Conservation (phyloP, 805 yeast genomes). For the Candida golubevii region DNA sequence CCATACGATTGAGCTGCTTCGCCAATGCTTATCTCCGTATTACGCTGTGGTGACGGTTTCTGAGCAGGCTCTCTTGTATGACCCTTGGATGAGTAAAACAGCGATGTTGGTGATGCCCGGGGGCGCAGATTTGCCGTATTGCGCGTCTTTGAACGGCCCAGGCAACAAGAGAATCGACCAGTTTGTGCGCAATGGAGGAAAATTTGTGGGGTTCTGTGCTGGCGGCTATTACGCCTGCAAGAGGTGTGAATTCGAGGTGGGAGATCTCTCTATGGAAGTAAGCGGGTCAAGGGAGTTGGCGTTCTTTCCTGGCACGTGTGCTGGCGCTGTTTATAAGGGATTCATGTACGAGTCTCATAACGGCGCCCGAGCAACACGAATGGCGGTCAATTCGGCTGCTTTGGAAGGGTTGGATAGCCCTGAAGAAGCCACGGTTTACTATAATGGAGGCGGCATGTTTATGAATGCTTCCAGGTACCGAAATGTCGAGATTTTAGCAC, state of each 20-base stretch:
- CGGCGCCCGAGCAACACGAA: slow-evolving; percentile 63
- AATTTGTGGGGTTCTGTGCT: slow-evolving; percentile 85
- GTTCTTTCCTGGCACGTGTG: slow-evolving; percentile 76
- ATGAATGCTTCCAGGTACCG: slow-evolving; percentile 61
- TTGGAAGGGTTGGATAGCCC: slow-evolving; percentile 15
- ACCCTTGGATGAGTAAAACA: slow-evolving; percentile 82
- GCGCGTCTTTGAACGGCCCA: slow-evolving; percentile 64
- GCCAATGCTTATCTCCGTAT: slow-evolving; percentile 73
- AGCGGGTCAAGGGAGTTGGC: slow-evolving; percentile 78
- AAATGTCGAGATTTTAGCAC: slow-evolving; percentile 66
- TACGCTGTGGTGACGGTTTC: slow-evolving; percentile 80
- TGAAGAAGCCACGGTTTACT: slow-evolving; percentile 43
- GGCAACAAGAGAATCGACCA: slow-evolving; percentile 59
- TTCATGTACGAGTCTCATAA: slow-evolving; percentile 71
- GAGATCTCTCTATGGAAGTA: slow-evolving; percentile 67
- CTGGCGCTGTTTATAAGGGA: slow-evolving; percentile 81
- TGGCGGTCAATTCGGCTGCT: slow-evolving; percentile 36
- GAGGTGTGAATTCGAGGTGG: slow-evolving; percentile 79
- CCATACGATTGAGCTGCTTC: slow-evolving; percentile 73
- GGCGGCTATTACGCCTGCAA: slow-evolving; percentile 86
- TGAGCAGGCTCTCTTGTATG: slow-evolving; percentile 57
- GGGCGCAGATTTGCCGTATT: slow-evolving; percentile 91
- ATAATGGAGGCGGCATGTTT: slow-evolving; percentile 89
- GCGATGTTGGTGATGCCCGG: slow-evolving; percentile 86
- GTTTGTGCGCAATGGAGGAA: slow-evolving; percentile 76